Conservation (phyloP, 352 stramenopile species). For the Phytopythium chamaehyphon region DNA sequence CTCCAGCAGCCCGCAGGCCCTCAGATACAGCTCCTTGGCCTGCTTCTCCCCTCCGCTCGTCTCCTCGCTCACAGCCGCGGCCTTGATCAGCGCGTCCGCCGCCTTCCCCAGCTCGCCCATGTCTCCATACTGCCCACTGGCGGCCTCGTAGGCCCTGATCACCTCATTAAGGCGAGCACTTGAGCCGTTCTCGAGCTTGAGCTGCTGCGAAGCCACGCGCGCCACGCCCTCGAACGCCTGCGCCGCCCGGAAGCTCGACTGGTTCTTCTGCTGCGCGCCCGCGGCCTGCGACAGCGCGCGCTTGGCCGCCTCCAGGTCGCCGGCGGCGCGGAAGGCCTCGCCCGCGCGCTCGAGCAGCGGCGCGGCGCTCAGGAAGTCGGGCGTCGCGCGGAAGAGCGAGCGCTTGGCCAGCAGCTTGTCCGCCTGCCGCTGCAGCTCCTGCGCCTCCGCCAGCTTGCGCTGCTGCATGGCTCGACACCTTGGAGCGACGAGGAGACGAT, state of each 20-base stretch:
- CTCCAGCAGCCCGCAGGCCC: constrained; percentile 70
- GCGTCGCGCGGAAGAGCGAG: constrained; percentile 65
- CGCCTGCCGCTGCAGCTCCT: constrained; percentile 45
- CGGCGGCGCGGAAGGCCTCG: constrained; percentile 60
- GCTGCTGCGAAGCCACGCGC: constrained; percentile 65
- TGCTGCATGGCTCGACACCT: constrained; percentile 22
- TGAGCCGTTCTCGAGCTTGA: constrained; percentile 44
- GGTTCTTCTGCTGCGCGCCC: constrained; percentile 65
- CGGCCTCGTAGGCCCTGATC: constrained; percentile 54
- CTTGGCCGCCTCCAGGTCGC: constrained; percentile 61
- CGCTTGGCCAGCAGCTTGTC: constrained; percentile 46
- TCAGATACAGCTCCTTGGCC: constrained; percentile 55
- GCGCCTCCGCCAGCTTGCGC: constrained; percentile 48
- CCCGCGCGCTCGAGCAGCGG: constrained; percentile 70
- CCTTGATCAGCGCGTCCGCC: constrained; percentile 72
- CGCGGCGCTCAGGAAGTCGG: constrained; percentile 68
- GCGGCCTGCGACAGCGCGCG: constrained; percentile 52
- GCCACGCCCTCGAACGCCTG: constrained; percentile 75
- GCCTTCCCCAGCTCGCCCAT: constrained; percentile 84
- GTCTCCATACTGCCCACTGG: constrained; percentile 64
- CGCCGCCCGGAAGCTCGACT: constrained; percentile 65
- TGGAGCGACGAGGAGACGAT: no score
- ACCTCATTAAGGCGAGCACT: constrained; percentile 39
- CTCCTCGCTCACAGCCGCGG: constrained; percentile 43
- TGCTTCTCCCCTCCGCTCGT: constrained; percentile 28